Base-by-base conservation (phyloP, 139 green algal species). In the Chlorella sp. region DNA sequence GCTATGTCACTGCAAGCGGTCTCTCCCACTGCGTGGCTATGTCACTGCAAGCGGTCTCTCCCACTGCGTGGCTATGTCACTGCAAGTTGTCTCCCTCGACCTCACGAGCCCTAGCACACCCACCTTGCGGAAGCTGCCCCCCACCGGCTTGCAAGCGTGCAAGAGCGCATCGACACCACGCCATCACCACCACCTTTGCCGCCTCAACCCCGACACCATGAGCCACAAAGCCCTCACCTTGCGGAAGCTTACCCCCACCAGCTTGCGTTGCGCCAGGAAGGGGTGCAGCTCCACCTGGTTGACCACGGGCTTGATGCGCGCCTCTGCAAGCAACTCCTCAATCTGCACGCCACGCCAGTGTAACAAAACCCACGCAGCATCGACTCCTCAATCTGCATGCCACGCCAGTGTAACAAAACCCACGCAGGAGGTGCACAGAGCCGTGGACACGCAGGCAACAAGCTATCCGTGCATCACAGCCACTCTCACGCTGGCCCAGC, bases 241-340 rank as follows among this genome's bases (percentile, higher is more conserved):
- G 59, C 87, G 74, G 35, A 79, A 75, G 62, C 82, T 87, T 62
- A 89, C 80, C 23, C 90, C 89, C 26, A 95, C 82, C 1, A 95
- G 78, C 80, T 93, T 92, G 35, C 89, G 79, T 73, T 93, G 78
- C 17, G 88, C 49, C 35, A 91, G 74, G 51, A 91, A 71, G 0
- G 88, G 89, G 81, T 97, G 91, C 74, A 96, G 80, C 88, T 96
- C 91, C 68, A 86, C 80, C 77, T 96, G 89, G 77, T 93, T 93
- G n/a, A 90, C 81, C 1, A 84, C 76, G 10, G 92, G 90, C 59
- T 84, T 86, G 70, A 91, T 81, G 42, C 80, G 76, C 22, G 72
- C 80, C 23, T 23, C 64, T 34, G 62, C 60, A 49, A 95, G 72
- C 36, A 96, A 32, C 71, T 88, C 83, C 74, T 93, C 91, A 10